Percentiles rank a stretch among this genome's conserved stretches.
phyloP scores from a whole-genome alignment of 495 filamentous ascomycete species.

The Tuber borchii region DNA sequence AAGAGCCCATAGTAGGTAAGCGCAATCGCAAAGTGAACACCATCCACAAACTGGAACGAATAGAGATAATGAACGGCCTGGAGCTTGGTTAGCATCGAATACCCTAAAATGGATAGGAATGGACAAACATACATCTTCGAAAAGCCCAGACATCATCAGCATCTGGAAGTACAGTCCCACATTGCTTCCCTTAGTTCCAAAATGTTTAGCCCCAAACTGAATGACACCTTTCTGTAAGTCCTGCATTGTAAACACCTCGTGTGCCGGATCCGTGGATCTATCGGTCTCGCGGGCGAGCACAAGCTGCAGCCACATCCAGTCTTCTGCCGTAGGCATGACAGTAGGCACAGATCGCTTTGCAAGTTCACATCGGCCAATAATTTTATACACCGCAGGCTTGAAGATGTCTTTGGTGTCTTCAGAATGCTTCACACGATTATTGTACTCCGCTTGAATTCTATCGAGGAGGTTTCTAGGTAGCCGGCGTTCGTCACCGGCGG shows the following conservation, averaged over 20 bases:
- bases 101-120: not conserved
- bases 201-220: slow-evolving; percentile 84
- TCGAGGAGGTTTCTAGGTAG: slow-evolving; percentile 71
- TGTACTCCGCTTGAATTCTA: slow-evolving; percentile 82
- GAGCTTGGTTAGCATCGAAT: slow-evolving; percentile 5
- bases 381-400: slow-evolving; percentile 94
- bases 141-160: slow-evolving; percentile 84
- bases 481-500: slow-evolving; percentile 60
- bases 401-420: slow-evolving; percentile 90
- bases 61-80: slow-evolving; percentile 83
- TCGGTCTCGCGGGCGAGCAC: slow-evolving; percentile 82
- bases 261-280: slow-evolving; percentile 71
- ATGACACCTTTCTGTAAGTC: slow-evolving; percentile 76
- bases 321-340: slow-evolving; percentile 73
- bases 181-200: slow-evolving; percentile 63
- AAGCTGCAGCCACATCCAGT: slow-evolving; percentile 97
- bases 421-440: slow-evolving; percentile 70
- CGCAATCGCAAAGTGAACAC: slow-evolving; percentile 88
- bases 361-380: slow-evolving; percentile 90
- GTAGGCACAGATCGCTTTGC: slow-evolving; percentile 69
- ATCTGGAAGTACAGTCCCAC: slow-evolving; percentile 90
- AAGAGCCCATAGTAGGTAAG: slow-evolving; percentile 87
- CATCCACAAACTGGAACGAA: slow-evolving; percentile 78
- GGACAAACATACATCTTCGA: slow-evolving; percentile 54
- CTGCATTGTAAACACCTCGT: slow-evolving; percentile 78